phyloP scores from a whole-genome alignment of 164 flowering plant species.

The Chloranthus sessilifolius region DNA sequence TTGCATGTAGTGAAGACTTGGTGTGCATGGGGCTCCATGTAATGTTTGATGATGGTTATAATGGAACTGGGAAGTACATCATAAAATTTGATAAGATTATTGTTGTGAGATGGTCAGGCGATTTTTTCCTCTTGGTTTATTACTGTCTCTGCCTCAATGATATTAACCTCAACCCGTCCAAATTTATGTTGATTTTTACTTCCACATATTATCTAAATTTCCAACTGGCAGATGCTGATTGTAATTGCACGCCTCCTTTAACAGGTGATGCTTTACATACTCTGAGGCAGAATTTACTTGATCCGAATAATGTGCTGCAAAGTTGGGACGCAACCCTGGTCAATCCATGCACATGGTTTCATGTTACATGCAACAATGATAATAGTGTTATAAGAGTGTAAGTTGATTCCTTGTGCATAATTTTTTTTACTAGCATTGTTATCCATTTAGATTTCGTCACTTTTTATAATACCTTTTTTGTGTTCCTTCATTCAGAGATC shows the following conservation, averaged over 20 bases:
- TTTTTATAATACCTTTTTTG: constrained; percentile 2
- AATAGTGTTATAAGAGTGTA: constrained; percentile 96
- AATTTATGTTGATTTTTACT: neutral
- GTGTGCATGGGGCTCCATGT: too few relatives aligned
- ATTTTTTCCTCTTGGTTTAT: too few relatives aligned
- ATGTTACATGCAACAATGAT: constrained; percentile 89
- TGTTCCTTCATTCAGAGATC: constrained; percentile 50
- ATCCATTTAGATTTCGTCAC: neutral
- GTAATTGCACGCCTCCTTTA: constrained; percentile 8
- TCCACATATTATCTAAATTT: neutral
- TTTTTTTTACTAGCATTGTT: neutral
- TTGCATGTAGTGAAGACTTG: too few relatives aligned
- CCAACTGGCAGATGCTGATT: neutral
- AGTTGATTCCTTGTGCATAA: constrained; percentile 11
- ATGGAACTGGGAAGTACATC: too few relatives aligned
- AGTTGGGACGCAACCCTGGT: constrained; percentile 98
- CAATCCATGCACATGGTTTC: constrained; percentile 96
- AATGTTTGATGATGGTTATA: too few relatives aligned
- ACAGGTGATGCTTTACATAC: constrained; percentile 89
- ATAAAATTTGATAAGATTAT: too few relatives aligned
- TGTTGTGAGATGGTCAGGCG: too few relatives aligned
- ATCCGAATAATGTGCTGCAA: constrained; percentile 85
- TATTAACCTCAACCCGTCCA: too few relatives aligned
- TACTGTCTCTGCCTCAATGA: too few relatives aligned
- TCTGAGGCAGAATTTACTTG: constrained; percentile 52